Evolutionary conservation across 305 asterid species (phyloP).

Genomic region (Fraxinus sp.): DNA sequence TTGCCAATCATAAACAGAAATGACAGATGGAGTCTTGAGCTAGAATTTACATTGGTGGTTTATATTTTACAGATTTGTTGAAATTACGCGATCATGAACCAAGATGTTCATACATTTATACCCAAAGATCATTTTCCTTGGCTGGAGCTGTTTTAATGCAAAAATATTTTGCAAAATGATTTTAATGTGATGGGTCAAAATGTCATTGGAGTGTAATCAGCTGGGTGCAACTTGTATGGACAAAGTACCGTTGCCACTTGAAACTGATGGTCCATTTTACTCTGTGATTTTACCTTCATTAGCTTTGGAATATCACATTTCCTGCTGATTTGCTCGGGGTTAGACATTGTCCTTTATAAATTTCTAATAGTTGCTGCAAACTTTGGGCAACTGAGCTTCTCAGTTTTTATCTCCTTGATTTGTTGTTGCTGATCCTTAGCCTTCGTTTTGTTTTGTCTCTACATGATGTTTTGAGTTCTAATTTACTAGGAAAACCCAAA

Average conservation of each 20-base stretch:
- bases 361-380: background rate
- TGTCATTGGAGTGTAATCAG: slow-evolving; percentile 1
- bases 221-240: slow-evolving; percentile 9
- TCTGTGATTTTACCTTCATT: slow-evolving; percentile 5
- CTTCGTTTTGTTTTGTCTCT: background rate
- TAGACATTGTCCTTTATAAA: background rate
- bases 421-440: background rate
- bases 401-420: background rate
- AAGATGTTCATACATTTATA: background rate
- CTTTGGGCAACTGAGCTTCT: background rate
- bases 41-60: background rate
- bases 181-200: slow-evolving; percentile 7
- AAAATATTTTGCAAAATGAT: slow-evolving; percentile 4
- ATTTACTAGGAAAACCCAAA: background rate
- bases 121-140: background rate
- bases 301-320: background rate
- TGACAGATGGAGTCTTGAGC: background rate
- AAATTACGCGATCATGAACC: background rate
- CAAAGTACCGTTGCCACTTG: background rate
- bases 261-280: background rate
- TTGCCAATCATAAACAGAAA: background rate
- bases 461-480: background rate
- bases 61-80: background rate
- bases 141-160: slow-evolving; percentile 8
- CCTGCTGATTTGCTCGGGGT: background rate